Evolutionary conservation across 176 grass and related monocot species (phyloP), one percentile per base, ranked within the genome.

Genomic region (Eragrostis nindensis): DNA sequence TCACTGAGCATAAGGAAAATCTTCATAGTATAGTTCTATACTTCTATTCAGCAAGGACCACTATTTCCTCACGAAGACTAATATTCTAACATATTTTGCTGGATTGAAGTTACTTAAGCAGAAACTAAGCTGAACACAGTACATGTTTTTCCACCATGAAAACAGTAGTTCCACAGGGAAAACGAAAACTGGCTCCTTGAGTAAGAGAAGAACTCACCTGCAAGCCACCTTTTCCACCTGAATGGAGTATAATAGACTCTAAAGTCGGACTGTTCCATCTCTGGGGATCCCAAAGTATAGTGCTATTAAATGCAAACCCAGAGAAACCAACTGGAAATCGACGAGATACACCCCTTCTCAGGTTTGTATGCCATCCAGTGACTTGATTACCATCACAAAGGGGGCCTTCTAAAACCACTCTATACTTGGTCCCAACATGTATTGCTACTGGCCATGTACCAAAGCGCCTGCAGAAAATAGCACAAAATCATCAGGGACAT

Each of bases 221-320:
- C 59, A 91, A 84, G 62, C 87, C 88, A 67, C 89, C 94, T 79
- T 84, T 91, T 39, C 86, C 84, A 66, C 72, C 83, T 72, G 82
- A 91, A 73, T 94, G 94, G 79, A 90, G 86, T 91, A 93, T 91
- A 45, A 92, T 94, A 55, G 91, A 91, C 27, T 80, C 92, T 54
- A 76, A 62, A 41, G 82, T 91, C 32, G 77, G 82, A 48, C 79
- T 93, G 67, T 91, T 84, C 78, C 91, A 97, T 82, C 92, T 90
- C 75, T 92, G 86, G 8, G 94, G 92, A 65, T 97, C 89, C 94
- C 94, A 97, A 22, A 97, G 83, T 75, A 97, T 86, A 74, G 94
- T 94, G 74, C 94, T 94, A 75, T 97, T 94, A 83, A 97, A 97
- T 74, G 94, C 94, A 91, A 97, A 89, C 44, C 91, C 91, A 75